Evolutionary conservation across 208 protist genomes (phyloP), one percentile per base, ranked within the genome.

Genomic region (Vickermania spadyakhi): DNA sequence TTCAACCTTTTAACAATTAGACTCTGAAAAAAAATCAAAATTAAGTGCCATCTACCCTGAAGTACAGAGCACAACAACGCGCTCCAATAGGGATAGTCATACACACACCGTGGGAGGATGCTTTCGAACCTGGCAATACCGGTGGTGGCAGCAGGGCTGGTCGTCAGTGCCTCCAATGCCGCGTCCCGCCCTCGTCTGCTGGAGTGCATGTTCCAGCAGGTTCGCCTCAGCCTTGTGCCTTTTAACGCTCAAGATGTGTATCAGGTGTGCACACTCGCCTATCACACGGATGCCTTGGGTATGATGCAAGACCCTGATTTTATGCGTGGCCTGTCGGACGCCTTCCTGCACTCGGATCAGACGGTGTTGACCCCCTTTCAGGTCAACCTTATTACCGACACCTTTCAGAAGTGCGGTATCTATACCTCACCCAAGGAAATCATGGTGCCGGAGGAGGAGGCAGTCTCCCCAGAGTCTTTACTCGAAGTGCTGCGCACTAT

Each of bases 231-330:
- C 30, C 62, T 90, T 7, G 70, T 93, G 5, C 68, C 74, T 4
- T 84, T 94, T 52, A 94, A 80, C 42, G 88, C 88, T 1, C 82
- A 87, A 26, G 88, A 94, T 56, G 55, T 94, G 26, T 94, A 94
- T 57, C 76, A 84, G 30, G 52, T 94, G 0, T 92, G 88, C 59
- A 79, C 81, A 4, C 70, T 74, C 0, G 73, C 70, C 0, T 86
- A 82, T 66, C 73, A 85, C 58, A 79, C 63, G 52, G 83, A 92
- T 61, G 74, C 67, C 0, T 71, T 94, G 4, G 74, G 74, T 7
- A 68, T 94, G 53, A 70, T 84, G 69, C 45, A 70, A 7, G 83
- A 94, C 55, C 62, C 74, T 0, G 88, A 94, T 18, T 76, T 94
- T 29, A 94, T 94, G 88, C 84, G 84, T 13, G 88, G 79, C 18